phyloP scores from a whole-genome alignment of 1,139 yeast species.

The Sugiyamaella neomexicana region DNA sequence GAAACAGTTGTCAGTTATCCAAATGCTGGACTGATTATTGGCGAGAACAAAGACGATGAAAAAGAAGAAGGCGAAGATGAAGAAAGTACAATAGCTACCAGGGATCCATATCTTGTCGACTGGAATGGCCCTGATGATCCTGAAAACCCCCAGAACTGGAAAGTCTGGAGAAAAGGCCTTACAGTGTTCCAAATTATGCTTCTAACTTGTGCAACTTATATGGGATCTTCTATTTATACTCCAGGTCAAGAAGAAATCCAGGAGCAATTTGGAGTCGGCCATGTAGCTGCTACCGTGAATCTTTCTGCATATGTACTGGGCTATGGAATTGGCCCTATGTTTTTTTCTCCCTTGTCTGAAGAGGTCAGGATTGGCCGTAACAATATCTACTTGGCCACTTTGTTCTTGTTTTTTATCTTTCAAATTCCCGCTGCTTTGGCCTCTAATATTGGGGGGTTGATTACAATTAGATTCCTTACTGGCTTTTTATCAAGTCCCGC shows the following conservation, averaged over 20 bases:
- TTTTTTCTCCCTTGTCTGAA: conserved; percentile 57
- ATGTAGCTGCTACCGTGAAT: conserved; percentile 51
- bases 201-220: conserved; percentile 54
- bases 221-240: conserved; percentile 60
- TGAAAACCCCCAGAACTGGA: conserved; percentile 60
- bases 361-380: conserved; percentile 53
- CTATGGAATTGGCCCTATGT: conserved; percentile 57
- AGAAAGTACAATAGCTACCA: conserved; percentile 40
- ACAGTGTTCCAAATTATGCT: conserved; percentile 46
- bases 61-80: conserved; percentile 1
- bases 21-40: conserved; percentile 3
- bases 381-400: conserved; percentile 51
- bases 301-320: conserved; percentile 58
- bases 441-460: conserved; percentile 46
- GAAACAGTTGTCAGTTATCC: background rate
- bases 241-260: conserved; percentile 52
- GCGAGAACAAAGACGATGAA: background rate
- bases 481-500: conserved; percentile 86
- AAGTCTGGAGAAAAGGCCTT: conserved; percentile 43
- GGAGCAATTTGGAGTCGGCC: conserved; percentile 46
- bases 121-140: conserved; percentile 57
- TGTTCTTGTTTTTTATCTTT: conserved; percentile 55
- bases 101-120: conserved; percentile 23
- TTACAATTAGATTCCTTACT: conserved; percentile 71
- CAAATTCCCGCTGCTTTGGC: conserved; percentile 52